Evolutionary conservation across 2,329 filamentous ascomycete genomes (phyloP).

Genomic region (Sarocladium oryzae): DNA sequence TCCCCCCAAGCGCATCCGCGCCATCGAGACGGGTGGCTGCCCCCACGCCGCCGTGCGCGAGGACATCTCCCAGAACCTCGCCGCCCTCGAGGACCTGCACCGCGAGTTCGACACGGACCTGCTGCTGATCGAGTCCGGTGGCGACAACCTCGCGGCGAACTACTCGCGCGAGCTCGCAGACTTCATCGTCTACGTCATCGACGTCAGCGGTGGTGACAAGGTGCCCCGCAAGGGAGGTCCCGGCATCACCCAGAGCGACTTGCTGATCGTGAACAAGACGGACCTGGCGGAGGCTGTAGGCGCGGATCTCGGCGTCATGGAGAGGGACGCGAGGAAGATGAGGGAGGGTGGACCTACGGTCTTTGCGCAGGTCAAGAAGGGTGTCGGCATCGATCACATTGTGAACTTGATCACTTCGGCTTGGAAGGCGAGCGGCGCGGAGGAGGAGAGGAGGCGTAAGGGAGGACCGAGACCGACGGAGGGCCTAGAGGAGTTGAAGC

Average conservation of each 20-base stretch:
- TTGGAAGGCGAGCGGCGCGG: slow-evolving; percentile 85
- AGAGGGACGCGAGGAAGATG: slow-evolving; percentile 89
- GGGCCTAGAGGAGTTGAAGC: slow-evolving; percentile 42
- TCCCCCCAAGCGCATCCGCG: slow-evolving; percentile 74
- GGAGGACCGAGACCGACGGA: slow-evolving; percentile 54
- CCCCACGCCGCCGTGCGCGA: slow-evolving; percentile 96
- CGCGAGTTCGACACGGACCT: slow-evolving; percentile 71
- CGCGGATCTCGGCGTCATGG: slow-evolving; percentile 89
- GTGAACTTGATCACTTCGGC: slow-evolving; percentile 82
- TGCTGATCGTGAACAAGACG: slow-evolving; percentile 95
- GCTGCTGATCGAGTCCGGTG: slow-evolving; percentile 89
- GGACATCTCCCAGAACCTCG: slow-evolving; percentile 90
- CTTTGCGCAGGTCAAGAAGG: slow-evolving; percentile 95
- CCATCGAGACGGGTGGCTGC: slow-evolving; percentile 96
- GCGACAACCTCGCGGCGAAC: slow-evolving; percentile 95
- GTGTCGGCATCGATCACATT: slow-evolving; percentile 78
- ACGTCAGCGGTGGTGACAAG: slow-evolving; percentile 94
- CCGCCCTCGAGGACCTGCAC: slow-evolving; percentile 85
- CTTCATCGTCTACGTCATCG: slow-evolving; percentile 98
- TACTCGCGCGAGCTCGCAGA: slow-evolving; percentile 93
- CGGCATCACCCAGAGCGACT: slow-evolving; percentile 91
- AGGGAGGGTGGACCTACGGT: slow-evolving; percentile 91
- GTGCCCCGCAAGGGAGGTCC: slow-evolving; percentile 92
- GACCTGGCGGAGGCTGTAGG: slow-evolving; percentile 87
- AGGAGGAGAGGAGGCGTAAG: slow-evolving; percentile 45